phyloP scores from a whole-genome alignment of 495 filamentous ascomycete genomes.

The Filosporella fistucella region DNA sequence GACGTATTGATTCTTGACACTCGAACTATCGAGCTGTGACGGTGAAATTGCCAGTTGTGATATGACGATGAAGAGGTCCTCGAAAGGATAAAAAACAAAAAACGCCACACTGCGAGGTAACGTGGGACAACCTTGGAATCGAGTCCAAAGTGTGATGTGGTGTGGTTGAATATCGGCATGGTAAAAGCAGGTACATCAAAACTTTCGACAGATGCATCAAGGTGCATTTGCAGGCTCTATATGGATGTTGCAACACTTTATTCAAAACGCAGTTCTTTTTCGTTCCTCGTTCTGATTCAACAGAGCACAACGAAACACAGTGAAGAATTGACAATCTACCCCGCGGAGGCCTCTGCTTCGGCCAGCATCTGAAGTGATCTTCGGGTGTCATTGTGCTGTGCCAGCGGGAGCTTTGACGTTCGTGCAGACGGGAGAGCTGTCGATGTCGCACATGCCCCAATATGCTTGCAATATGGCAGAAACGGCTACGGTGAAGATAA shows the following conservation, averaged over 20 bases:
- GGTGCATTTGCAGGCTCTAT: conserved; percentile 4
- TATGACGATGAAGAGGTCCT: no score
- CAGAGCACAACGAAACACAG: neutral
- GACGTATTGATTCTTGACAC: no score
- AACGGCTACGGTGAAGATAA: conserved; percentile 11
- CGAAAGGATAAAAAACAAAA: no score
- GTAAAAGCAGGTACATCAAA: conserved; percentile 18
- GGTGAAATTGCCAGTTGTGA: no score
- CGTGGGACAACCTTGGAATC: neutral
- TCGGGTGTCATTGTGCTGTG: conserved; percentile 6
- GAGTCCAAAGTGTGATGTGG: neutral
- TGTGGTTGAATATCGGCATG: neutral
- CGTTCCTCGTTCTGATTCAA: neutral
- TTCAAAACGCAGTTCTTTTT: neutral
- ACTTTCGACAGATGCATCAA: no score
- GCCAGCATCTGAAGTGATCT: conserved; percentile 14
- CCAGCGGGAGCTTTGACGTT: conserved; percentile 17
- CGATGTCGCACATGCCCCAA: conserved; percentile 24
- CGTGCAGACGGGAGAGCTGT: conserved; percentile 18
- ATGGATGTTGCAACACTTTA: neutral
- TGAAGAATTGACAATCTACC: conserved; percentile 6
- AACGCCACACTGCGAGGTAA: conserved; percentile 2
- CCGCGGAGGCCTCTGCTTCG: conserved; percentile 13
- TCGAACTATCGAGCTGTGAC: no score
- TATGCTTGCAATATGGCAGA: conserved; percentile 7